Percentiles rank a stretch among this genome's conserved stretches.
phyloP scores from a whole-genome alignment of 768 basidiomycete species.

The Jaapia argillacea region DNA sequence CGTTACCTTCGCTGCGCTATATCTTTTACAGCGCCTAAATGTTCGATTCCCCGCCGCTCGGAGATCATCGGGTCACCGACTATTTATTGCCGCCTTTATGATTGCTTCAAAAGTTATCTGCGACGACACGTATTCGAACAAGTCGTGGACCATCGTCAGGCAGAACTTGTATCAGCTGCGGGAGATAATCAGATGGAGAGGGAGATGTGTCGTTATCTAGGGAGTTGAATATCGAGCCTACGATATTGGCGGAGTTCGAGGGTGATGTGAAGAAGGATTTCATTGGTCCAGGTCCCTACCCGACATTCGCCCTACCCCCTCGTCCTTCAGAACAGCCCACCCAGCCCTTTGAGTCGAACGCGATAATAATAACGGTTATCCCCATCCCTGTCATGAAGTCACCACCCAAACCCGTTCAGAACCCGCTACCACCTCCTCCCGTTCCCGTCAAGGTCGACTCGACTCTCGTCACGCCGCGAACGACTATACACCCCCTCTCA shows the following conservation, averaged over 20 bases:
- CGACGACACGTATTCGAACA: constrained; percentile 63
- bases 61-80: constrained; percentile 80
- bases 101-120: constrained; percentile 72
- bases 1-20: constrained; percentile 50
- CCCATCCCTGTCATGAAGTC: no score
- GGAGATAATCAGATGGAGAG: constrained; percentile 99
- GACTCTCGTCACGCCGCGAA: no score
- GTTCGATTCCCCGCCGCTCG: constrained; percentile 86
- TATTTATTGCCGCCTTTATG: constrained; percentile 92
- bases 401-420: no score
- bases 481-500: no score
- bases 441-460: no score
- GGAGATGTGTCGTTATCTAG: constrained; percentile 88
- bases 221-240: constrained; percentile 71
- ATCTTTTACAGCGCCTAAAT: constrained; percentile 78
- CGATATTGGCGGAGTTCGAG: constrained; percentile 53
- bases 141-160: constrained; percentile 56
- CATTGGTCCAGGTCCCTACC: constrained; percentile 42
- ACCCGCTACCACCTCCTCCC: no score
- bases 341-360: background rate
- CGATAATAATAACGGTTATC: no score
- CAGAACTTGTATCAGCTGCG: constrained; percentile 58
- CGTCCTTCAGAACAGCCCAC: background rate
- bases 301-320: constrained; percentile 44
- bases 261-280: constrained; percentile 52